Evolutionary conservation across 352 stramenopile genomes (phyloP).

Genomic region (Pilasporangium apinafurcum): DNA sequence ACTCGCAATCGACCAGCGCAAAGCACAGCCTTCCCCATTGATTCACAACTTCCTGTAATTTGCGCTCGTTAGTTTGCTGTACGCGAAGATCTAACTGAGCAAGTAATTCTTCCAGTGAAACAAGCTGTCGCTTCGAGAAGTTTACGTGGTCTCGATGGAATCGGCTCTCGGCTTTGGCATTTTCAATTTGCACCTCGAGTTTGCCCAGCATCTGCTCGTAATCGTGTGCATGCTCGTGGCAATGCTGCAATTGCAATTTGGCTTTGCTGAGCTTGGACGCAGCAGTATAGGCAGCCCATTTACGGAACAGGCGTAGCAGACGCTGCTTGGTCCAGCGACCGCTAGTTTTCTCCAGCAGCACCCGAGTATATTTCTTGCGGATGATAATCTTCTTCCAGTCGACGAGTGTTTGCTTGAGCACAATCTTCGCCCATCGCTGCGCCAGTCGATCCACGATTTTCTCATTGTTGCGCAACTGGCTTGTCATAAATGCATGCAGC

Average conservation of each 20-base stretch:
- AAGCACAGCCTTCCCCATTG: conserved; percentile 60
- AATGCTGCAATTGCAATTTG: conserved; percentile 33
- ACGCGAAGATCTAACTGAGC: conserved; percentile 41
- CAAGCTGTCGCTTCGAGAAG: conserved; percentile 46
- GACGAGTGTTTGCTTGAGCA: conserved; percentile 51
- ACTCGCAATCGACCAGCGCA: conserved; percentile 46
- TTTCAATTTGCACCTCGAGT: conserved; percentile 51
- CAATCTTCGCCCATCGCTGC: conserved; percentile 32
- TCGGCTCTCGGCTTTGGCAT: conserved; percentile 31
- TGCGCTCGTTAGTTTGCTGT: conserved; percentile 41
- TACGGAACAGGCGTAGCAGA: conserved; percentile 28
- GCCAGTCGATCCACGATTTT: conserved; percentile 56
- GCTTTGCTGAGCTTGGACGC: conserved; percentile 25
- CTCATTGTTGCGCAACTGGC: conserved; percentile 54
- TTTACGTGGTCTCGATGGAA: conserved; percentile 50
- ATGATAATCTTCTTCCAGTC: conserved; percentile 72
- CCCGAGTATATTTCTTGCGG: conserved; percentile 65
- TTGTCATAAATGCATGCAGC: conserved; percentile 43
- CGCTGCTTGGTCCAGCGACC: conserved; percentile 46
- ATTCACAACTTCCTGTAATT: conserved; percentile 53
- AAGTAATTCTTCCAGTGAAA: conserved; percentile 52
- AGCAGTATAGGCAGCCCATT: conserved; percentile 34
- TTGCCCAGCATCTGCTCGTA: conserved; percentile 41
- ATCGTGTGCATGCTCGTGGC: conserved; percentile 34
- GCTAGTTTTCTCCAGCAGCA: conserved; percentile 54